phyloP scores from a whole-genome alignment of 2,329 filamentous ascomycete species.

The Exophiala spinifera region DNA sequence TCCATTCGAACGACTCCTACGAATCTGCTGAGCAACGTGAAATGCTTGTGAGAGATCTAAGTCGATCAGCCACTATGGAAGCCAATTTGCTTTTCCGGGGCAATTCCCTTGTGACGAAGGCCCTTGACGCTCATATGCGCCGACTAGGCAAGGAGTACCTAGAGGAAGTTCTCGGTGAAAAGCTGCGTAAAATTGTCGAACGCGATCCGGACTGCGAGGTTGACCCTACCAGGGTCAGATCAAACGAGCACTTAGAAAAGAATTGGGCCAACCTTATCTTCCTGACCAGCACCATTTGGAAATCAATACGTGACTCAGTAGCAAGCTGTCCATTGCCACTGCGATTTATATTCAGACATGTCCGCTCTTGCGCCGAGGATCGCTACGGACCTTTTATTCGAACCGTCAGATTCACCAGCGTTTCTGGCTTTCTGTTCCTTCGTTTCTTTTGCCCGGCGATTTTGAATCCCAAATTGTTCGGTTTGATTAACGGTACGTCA shows the following conservation, averaged over 20 bases:
- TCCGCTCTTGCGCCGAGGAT: slow-evolving; percentile 88
- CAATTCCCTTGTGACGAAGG: slow-evolving; percentile 89
- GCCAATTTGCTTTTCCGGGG: slow-evolving; percentile 93
- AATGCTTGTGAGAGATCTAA: slow-evolving; percentile 61
- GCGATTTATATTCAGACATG: slow-evolving; percentile 81
- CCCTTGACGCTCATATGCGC: slow-evolving; percentile 93
- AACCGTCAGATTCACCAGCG: slow-evolving; percentile 87
- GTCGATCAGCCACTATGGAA: slow-evolving; percentile 66
- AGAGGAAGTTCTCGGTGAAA: slow-evolving; percentile 79
- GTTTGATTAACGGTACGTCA: slow-evolving; percentile 65
- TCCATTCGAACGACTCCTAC: slow-evolving; percentile 58
- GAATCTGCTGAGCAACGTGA: slow-evolving; percentile 58
- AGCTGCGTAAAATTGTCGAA: slow-evolving; percentile 84
- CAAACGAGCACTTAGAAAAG: slow-evolving; percentile 68
- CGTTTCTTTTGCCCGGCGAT: slow-evolving; percentile 97
- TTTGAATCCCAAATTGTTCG: slow-evolving; percentile 89
- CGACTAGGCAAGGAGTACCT: slow-evolving; percentile 89
- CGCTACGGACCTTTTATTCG: slow-evolving; percentile 89
- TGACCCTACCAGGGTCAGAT: slow-evolving; percentile 73
- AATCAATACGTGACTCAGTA: slow-evolving; percentile 73
- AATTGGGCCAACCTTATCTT: slow-evolving; percentile 78
- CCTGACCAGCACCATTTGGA: slow-evolving; percentile 81
- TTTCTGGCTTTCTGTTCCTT: slow-evolving; percentile 90
- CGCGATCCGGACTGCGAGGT: slow-evolving; percentile 92
- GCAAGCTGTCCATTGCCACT: slow-evolving; percentile 75